phyloP scores from a whole-genome alignment of 371 early-diverging fungal species.

The Mortierella sp. region DNA sequence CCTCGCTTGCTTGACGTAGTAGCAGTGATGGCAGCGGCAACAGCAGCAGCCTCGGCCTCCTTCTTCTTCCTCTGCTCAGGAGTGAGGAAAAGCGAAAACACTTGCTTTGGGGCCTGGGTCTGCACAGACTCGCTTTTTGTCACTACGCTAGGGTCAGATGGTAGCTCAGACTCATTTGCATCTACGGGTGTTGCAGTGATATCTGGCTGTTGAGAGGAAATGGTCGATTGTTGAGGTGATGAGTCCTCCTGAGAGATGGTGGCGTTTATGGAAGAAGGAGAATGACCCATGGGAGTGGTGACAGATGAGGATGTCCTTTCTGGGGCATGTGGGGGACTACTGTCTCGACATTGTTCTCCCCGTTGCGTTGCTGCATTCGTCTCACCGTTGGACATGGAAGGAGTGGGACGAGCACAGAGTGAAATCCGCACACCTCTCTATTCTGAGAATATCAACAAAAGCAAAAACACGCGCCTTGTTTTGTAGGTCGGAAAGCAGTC shows the following conservation, averaged over 20 bases:
- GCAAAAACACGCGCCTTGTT: neutral
- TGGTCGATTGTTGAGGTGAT: neutral
- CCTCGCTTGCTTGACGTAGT: conserved; percentile 19
- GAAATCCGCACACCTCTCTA: neutral
- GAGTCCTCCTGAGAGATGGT: conserved; percentile 13
- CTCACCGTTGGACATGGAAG: conserved; percentile 9
- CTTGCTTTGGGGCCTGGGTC: conserved; percentile 23
- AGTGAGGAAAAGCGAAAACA: conserved; percentile 49
- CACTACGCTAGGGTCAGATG: neutral
- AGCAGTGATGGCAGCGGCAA: neutral
- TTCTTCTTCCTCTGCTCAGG: conserved; percentile 46
- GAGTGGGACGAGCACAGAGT: neutral
- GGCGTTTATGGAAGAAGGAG: conserved; percentile 17
- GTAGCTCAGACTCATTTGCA: neutral
- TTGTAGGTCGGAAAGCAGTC: conserved; percentile 4
- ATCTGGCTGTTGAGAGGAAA: neutral
- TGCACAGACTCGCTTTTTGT: neutral
- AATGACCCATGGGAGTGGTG: neutral
- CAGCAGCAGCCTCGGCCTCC: conserved; percentile 25
- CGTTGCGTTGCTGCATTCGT: neutral
- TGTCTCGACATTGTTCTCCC: neutral
- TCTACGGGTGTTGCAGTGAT: neutral
- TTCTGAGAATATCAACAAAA: neutral
- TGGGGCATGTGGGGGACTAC: neutral
- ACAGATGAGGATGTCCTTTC: conserved; percentile 7